A percentile compares a stretch with the other conserved stretches of the same genome.
phyloP scores from a whole-genome alignment of 305 asterid genomes.

The Plantago rigida region DNA sequence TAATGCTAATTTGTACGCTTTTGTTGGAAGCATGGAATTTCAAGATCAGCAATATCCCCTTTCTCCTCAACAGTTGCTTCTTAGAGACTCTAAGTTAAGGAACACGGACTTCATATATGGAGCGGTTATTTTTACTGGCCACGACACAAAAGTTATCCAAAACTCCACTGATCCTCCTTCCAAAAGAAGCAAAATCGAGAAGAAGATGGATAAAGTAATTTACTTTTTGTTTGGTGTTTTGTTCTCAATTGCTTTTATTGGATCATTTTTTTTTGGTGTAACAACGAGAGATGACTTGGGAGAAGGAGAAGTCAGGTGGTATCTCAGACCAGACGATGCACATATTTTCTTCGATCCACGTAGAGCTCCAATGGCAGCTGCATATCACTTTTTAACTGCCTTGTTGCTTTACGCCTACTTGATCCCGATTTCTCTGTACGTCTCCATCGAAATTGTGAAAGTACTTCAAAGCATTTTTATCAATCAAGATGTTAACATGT shows the following conservation, averaged over 20 bases:
- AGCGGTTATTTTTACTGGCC: constrained; percentile 76
- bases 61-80: constrained; percentile 73
- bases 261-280: constrained; percentile 69
- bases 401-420: constrained; percentile 68
- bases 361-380: constrained; percentile 60
- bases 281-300: constrained; percentile 49
- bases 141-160: constrained; percentile 80
- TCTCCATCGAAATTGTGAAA: constrained; percentile 80
- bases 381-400: constrained; percentile 70
- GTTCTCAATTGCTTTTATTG: constrained; percentile 49
- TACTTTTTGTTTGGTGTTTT: constrained; percentile 58
- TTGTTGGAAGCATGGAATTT: constrained; percentile 65
- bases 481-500: constrained; percentile 70
- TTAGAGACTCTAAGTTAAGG: constrained; percentile 64
- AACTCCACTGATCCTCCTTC: constrained; percentile 84
- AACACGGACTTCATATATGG: constrained; percentile 72
- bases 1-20: constrained; percentile 67
- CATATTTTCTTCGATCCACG: constrained; percentile 62
- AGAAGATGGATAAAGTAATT: constrained; percentile 63
- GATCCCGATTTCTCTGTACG: constrained; percentile 81
- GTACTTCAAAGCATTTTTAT: constrained; percentile 87
- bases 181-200: constrained; percentile 73
- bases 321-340: constrained; percentile 49
- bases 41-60: constrained; percentile 53
- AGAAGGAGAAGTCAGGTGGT: constrained; percentile 58